Evolutionary conservation across 2,329 filamentous ascomycete species (phyloP), one percentile per base, ranked within the genome.

Genomic region (Neurospora sp.): DNA sequence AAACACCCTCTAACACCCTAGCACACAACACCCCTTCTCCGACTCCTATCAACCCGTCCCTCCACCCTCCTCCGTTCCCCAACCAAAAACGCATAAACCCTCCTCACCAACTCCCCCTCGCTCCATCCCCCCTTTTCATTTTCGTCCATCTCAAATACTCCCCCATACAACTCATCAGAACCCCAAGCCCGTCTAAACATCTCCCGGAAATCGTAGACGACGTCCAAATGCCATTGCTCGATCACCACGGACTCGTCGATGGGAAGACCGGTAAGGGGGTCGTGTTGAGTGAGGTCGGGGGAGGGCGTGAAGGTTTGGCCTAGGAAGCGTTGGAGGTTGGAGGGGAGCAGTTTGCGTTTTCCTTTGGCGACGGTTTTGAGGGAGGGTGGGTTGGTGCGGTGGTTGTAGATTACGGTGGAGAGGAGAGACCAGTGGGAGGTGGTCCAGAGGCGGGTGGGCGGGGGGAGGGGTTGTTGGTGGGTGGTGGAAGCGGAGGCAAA

Each of bases 151-250:
- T 76, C 2, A 86, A 78, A 38, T 87, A 78, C 62, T 75, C 62
- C 85, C 77, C 78, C 86, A 10, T 81, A 81, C 4, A 87, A 76
- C 6, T 77, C 77, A 2, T 75, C 28, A 71, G 83, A 83, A 38
- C 83, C 81, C 84, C 84, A 87, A 10, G 79, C 81, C 23, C 42
- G 19, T 23, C 68, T 67, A 19, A 86, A 80, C 70, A 84, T 80
- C 13, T 75, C 75, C 70, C 78, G 78, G 74, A 88, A 89, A 3
- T 83, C 86, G 70, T 87, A 84, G 33, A 88, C 81, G 69, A 87
- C 82, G 71, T 89, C 86, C 19, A 88, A 77, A 71, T 89, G 87
- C 86, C 86, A 88, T 70, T 80, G 76, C 77, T 87, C 82, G 19
- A 89, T 78, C 28, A 79, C 72, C 78, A 89, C 79, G 4, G 78